phyloP scores from a whole-genome alignment of 2,329 filamentous ascomycete genomes.

The Ophiostoma ulmi region DNA sequence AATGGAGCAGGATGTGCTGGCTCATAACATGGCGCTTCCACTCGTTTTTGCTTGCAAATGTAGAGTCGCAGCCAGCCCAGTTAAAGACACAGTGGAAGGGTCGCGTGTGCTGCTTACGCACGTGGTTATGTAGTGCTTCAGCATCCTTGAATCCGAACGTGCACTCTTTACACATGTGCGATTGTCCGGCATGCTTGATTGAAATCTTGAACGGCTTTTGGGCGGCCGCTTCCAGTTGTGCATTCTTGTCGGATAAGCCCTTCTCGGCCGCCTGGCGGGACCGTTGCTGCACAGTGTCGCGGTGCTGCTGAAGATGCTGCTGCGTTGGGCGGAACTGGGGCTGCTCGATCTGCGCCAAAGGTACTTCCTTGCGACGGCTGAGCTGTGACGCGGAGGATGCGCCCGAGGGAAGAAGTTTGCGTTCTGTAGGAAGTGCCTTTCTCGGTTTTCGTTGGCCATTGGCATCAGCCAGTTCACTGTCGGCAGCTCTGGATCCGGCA shows the following conservation, averaged over 20 bases:
- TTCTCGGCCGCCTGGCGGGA: background rate
- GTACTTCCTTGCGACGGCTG: background rate
- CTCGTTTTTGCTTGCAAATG: conserved; percentile 82
- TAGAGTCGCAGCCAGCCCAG: conserved; percentile 67
- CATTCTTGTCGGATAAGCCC: background rate
- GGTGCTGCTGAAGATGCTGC: conserved; percentile 1
- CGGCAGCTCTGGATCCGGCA: background rate
- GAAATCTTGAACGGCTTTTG: conserved; percentile 28
- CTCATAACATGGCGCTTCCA: conserved; percentile 87
- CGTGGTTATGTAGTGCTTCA: conserved; percentile 44
- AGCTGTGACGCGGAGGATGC: background rate
- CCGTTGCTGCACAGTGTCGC: conserved; percentile 9
- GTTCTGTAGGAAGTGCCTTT: conserved; percentile 27
- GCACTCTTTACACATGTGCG: conserved; percentile 37
- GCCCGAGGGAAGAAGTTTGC: conserved; percentile 25
- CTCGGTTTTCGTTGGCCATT: conserved; percentile 22
- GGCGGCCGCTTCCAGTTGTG: conserved; percentile 20
- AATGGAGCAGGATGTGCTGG: conserved; percentile 71
- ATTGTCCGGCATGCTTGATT: conserved; percentile 26
- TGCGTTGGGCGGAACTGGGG: background rate
- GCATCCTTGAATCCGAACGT: conserved; percentile 43
- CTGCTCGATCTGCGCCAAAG: background rate
- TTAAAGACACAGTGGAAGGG: conserved; percentile 73
- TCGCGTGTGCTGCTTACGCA: conserved; percentile 50
- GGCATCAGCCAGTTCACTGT: background rate